Evolutionary conservation across 2,329 filamentous ascomycete genomes (phyloP), one percentile per base, ranked within the genome.

Genomic region (Cordyceps sp.): DNA sequence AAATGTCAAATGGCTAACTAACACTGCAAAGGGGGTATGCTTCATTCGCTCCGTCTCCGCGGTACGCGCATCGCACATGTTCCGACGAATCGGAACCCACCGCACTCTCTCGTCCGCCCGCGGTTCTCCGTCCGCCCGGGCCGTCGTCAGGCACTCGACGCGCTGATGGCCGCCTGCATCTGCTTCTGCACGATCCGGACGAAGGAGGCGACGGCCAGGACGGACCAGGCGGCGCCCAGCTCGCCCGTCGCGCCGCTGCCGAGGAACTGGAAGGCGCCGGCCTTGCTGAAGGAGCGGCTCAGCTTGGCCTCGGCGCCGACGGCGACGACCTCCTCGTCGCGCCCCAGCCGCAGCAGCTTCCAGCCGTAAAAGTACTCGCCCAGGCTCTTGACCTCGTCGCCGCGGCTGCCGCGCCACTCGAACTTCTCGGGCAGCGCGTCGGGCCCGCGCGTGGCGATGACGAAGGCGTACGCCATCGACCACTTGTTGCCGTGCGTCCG

Each of bases 311-410:
- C 29, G n/a, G 34, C 43, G 45, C 50, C 61, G 4, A 52, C 50
- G 1, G 59, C 60, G 10, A 64, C 59, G 13, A 63, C 48, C 45
- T 64, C 60, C 25, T 46, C 56, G 13, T 49, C 45, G 14, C 30
- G 23, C 13, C 48, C 41, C 6, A 41, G 33, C 22, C 45, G 42
- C 16, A 40, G 35, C 2, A 64, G 48, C 45, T 62, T 60, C 53
- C 54, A 59, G 8, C 59, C 57, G 10, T 41, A 38, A 4, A 39
- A 44, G n/a, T 42, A 21, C 6, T 49, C 42, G 17, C 45, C 48
- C 4, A 61, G 43, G 5, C 37, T 38, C 25, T 40, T 43, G 20
- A 62, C 46, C 25, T 53, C 57, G 5, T 37, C 36, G 26, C 54
- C 53, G 22, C 42, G 42, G 36, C 50, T 53, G 36, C 52, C 46